Conservation (phyloP, 805 yeast species). For the Myxozyma sirexii region DNA sequence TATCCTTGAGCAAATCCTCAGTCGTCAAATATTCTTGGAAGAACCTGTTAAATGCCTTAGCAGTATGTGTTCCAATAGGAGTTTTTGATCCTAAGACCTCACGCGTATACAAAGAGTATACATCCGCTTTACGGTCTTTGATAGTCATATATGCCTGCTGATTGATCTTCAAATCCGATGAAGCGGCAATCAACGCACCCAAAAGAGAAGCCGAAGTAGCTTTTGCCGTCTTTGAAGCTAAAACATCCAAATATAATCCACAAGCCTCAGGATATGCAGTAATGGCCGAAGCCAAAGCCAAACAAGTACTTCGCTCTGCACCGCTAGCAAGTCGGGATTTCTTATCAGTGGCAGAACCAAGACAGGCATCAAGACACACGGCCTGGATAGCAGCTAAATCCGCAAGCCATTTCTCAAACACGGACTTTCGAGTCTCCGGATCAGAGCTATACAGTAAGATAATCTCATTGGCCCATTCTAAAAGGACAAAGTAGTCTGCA, state of each 20-base stretch:
- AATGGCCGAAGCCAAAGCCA: slow-evolving; percentile 8
- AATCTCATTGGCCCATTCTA: slow-evolving; percentile 34
- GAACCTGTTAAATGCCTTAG: slow-evolving; percentile 48
- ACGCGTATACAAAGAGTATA: slow-evolving; percentile 38
- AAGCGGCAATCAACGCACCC: slow-evolving; percentile 22
- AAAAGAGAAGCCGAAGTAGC: slow-evolving; percentile 16
- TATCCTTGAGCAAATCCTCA: slow-evolving; percentile 44
- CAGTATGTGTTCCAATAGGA: slow-evolving; percentile 10
- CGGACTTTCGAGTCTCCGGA: neutral
- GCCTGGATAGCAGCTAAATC: slow-evolving; percentile 22
- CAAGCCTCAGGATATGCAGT: slow-evolving; percentile 16
- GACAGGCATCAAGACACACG: slow-evolving; percentile 14
- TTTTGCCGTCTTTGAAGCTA: slow-evolving; percentile 18
- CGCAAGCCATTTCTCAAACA: slow-evolving; percentile 10
- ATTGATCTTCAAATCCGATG: slow-evolving; percentile 23
- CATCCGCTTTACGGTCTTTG: slow-evolving; percentile 20
- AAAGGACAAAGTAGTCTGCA: slow-evolving; percentile 31
- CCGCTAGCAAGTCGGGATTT: slow-evolving; percentile 20
- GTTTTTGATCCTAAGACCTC: slow-evolving; percentile 39
- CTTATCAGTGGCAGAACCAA: slow-evolving; percentile 9
- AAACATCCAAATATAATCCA: slow-evolving; percentile 17
- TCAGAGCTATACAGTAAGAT: neutral
- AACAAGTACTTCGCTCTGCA: slow-evolving; percentile 17
- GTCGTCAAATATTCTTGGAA: slow-evolving; percentile 49
- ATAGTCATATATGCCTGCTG: slow-evolving; percentile 34